Evolutionary conservation across 2,329 filamentous ascomycete genomes (phyloP).

Genomic region (Simplicillium sp.): DNA sequence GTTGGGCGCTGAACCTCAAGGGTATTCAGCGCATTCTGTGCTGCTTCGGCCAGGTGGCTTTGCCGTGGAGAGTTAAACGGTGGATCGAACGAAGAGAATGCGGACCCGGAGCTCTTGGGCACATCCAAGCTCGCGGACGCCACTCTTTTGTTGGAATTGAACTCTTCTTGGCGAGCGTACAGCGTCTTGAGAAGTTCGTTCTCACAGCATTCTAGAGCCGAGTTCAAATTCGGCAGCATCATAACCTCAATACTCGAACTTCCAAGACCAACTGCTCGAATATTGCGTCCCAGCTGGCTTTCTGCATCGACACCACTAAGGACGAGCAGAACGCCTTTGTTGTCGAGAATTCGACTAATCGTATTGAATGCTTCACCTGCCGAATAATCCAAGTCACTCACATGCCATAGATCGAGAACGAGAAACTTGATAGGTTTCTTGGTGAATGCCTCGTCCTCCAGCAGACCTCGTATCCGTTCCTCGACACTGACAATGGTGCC

Average conservation of each 20-base stretch:
- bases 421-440: slow-evolving; percentile 78
- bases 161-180: slow-evolving; percentile 59
- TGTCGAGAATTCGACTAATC: slow-evolving; percentile 73
- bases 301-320: slow-evolving; percentile 74
- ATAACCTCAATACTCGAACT: slow-evolving; percentile 64
- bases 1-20: slow-evolving; percentile 48
- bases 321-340: slow-evolving; percentile 69
- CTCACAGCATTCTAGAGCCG: slow-evolving; percentile 86
- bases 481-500: slow-evolving; percentile 95
- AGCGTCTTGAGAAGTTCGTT: slow-evolving; percentile 83
- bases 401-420: slow-evolving; percentile 79
- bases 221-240: slow-evolving; percentile 84
- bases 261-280: slow-evolving; percentile 76
- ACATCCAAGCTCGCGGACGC: slow-evolving; percentile 38
- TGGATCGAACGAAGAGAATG: slow-evolving; percentile 23
- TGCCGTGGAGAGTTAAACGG: slow-evolving; percentile 71
- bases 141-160: slow-evolving; percentile 33
- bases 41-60: slow-evolving; percentile 68
- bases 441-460: slow-evolving; percentile 73
- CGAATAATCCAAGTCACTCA: slow-evolving; percentile 91
- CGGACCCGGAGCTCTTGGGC: slow-evolving; percentile 22
- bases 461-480: slow-evolving; percentile 70
- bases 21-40: slow-evolving; percentile 63
- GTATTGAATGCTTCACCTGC: slow-evolving; percentile 91
- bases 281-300: slow-evolving; percentile 64